Percentiles rank a stretch among this genome's conserved stretches.
Evolutionary conservation across 2,329 filamentous ascomycete genomes (phyloP).

Genomic region (Cercospora sojina): DNA sequence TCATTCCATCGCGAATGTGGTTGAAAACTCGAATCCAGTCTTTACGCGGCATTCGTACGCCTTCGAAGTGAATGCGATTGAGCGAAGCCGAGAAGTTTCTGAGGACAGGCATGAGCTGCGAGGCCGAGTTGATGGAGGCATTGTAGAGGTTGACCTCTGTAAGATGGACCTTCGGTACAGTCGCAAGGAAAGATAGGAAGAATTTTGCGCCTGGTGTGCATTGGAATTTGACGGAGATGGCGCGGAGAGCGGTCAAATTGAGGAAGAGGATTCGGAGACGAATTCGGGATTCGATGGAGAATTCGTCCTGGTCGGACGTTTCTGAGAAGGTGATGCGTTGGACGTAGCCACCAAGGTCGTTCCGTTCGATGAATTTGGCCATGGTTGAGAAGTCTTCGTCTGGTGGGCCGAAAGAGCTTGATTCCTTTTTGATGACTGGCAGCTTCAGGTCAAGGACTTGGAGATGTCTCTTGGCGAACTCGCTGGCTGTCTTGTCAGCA

Average conservation of each 20-base stretch:
- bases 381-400: neutral
- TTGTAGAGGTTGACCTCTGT: neutral
- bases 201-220: neutral
- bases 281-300: neutral
- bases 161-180: neutral
- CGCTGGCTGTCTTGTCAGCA: neutral
- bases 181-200: neutral
- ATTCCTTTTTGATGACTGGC: neutral
- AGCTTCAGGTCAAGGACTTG: neutral
- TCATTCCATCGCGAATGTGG: neutral
- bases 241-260: neutral
- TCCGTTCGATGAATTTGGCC: neutral
- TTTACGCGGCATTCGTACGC: neutral
- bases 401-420: neutral
- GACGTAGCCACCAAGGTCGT: neutral
- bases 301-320: neutral
- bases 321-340: neutral
- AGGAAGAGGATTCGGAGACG: neutral
- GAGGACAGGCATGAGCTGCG: neutral
- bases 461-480: neutral
- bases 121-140: neutral
- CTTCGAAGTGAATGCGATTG: neutral
- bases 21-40: neutral
- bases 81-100: neutral
- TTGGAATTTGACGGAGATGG: neutral